phyloP scores from a whole-genome alignment of 1,284 basidiomycete genomes.

The Xerocomus cyaneibrunnescens region DNA sequence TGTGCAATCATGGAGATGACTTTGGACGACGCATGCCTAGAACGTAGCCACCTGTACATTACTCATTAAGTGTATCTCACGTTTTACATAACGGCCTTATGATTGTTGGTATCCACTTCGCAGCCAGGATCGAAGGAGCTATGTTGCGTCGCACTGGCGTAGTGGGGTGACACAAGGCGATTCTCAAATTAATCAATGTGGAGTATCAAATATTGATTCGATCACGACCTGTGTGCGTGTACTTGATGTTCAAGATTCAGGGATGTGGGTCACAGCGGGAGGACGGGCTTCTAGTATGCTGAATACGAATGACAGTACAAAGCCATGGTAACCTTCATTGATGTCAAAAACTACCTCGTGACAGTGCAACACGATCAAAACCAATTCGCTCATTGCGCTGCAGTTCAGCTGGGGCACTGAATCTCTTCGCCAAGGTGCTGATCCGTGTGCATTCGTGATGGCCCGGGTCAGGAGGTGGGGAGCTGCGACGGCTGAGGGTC shows the following conservation, averaged over 20 bases:
- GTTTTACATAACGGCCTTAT: neutral
- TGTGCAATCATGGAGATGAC: slow-evolving; percentile 40
- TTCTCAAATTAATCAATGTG: neutral
- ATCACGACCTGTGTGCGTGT: neutral
- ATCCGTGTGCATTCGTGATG: neutral
- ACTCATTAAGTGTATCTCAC: slow-evolving; percentile 1
- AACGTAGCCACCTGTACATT: slow-evolving; percentile 10
- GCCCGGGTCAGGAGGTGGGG: slow-evolving; percentile 30
- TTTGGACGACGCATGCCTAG: neutral
- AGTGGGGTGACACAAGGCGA: no score
- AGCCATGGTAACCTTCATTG: neutral
- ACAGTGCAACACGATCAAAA: slow-evolving; percentile 40
- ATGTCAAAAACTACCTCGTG: slow-evolving; percentile 12
- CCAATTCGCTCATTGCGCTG: slow-evolving; percentile 38
- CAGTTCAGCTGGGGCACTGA: slow-evolving; percentile 48
- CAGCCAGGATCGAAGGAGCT: no score
- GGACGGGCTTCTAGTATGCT: neutral
- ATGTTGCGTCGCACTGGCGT: no score
- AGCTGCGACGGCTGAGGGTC: slow-evolving; percentile 55
- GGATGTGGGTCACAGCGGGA: neutral
- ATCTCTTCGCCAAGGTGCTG: slow-evolving; percentile 26
- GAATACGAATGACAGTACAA: neutral
- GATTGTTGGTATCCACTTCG: neutral
- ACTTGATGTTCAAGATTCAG: neutral
- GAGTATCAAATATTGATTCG: neutral